Conservation (phyloP, 495 filamentous ascomycete genomes). For the Penicillium dipodomyicola region DNA sequence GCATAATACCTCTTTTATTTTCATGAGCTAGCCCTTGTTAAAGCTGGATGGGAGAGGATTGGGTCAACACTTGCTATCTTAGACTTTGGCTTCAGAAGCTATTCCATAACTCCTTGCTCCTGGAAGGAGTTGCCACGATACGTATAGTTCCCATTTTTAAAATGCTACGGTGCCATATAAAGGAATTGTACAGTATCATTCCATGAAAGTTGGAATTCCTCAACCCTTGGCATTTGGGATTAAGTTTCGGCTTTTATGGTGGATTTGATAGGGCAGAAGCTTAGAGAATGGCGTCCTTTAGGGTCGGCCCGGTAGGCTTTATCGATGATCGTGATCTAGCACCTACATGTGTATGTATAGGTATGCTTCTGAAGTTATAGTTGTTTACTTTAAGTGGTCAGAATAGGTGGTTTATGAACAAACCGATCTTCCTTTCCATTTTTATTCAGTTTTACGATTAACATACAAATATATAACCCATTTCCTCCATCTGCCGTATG, state of each 20-base stretch:
- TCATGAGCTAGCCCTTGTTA: background rate
- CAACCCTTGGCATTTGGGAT: background rate
- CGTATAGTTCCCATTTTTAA: background rate
- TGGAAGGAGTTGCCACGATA: background rate
- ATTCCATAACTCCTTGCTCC: background rate
- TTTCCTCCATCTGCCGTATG: no score
- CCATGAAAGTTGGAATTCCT: conserved; percentile 3
- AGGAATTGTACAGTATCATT: conserved; percentile 1
- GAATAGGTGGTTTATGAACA: background rate
- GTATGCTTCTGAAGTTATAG: background rate
- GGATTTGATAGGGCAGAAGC: background rate
- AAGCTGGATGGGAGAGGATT: background rate
- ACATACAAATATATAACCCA: no score
- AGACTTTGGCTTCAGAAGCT: background rate
- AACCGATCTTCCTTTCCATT: background rate
- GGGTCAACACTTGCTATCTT: background rate
- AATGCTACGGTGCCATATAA: background rate
- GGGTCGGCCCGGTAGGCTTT: conserved; percentile 1
- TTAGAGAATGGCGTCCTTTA: background rate
- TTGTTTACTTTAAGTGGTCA: background rate
- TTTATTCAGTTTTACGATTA: no score
- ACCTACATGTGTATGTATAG: no score
- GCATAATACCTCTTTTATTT: background rate
- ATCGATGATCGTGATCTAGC: background rate
- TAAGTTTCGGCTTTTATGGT: background rate